Evolutionary conservation across 192 early-diverging fungal genomes (phyloP).

Genomic region (Coemansia sp.): DNA sequence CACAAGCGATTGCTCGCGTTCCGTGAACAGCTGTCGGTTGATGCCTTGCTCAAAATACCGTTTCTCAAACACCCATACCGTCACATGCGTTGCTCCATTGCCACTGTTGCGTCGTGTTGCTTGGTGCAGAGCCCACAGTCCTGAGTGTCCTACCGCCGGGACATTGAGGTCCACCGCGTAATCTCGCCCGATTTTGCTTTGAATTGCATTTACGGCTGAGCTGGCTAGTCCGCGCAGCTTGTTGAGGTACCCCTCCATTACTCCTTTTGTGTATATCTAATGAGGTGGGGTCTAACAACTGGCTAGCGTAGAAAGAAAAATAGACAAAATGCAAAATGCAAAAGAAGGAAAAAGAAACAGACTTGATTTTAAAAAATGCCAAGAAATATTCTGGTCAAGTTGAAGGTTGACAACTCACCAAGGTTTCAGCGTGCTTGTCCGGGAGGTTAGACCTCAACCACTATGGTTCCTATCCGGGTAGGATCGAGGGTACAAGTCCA

Average conservation of each 20-base stretch:
- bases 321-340: background rate
- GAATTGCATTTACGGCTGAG: slow-evolving; percentile 44
- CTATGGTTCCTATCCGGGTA: no score
- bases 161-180: slow-evolving; percentile 26
- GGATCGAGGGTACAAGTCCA: no score
- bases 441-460: no score
- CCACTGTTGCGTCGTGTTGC: slow-evolving; percentile 60
- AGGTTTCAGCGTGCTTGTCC: no score
- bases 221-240: slow-evolving; percentile 50
- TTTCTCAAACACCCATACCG: slow-evolving; percentile 79
- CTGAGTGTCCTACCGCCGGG: slow-evolving; percentile 28
- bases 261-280: background rate
- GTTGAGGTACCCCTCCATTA: slow-evolving; percentile 49
- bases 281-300: no score
- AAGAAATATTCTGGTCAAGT: no score
- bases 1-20: slow-evolving; percentile 54
- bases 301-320: background rate
- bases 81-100: slow-evolving; percentile 50
- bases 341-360: background rate
- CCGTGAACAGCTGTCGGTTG: slow-evolving; percentile 54
- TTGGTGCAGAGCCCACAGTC: slow-evolving; percentile 72
- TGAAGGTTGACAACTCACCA: no score
- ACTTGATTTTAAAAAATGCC: background rate
- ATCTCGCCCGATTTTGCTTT: slow-evolving; percentile 45
- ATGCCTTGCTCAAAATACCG: slow-evolving; percentile 60